These are phyloP conservation scores for Coprinopsis marcescibilis DNA, from an alignment of 768 basidiomycete species.

Conservation along the genomic window DNA sequence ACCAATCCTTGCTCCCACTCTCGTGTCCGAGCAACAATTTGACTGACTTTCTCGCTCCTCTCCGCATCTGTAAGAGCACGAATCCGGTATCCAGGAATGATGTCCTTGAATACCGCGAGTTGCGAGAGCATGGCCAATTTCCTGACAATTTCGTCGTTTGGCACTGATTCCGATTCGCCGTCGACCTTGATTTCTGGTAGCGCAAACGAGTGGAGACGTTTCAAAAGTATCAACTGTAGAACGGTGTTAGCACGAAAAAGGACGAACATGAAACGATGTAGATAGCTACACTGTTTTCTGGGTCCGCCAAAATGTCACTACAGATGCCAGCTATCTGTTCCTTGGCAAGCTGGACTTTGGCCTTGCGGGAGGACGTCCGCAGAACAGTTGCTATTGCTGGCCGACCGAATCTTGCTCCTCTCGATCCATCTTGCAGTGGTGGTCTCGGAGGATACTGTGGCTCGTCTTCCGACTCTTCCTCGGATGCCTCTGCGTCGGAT, in stretches of 20 bases:
- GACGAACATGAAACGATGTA: not conserved
- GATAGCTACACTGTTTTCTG: slow-evolving; percentile 77
- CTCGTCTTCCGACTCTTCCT: slow-evolving; percentile 27
- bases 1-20: slow-evolving; percentile 97
- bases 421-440: slow-evolving; percentile 64
- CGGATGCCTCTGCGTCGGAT: slow-evolving; percentile 23
- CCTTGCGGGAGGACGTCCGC: slow-evolving; percentile 55
- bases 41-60: slow-evolving; percentile 88
- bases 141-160: slow-evolving; percentile 78
- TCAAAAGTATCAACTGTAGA: slow-evolving; percentile 77
- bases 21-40: slow-evolving; percentile 82
- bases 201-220: slow-evolving; percentile 87
- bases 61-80: slow-evolving; percentile 87
- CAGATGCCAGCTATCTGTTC: slow-evolving; percentile 93
- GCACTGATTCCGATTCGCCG: slow-evolving; percentile 61
- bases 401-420: slow-evolving; percentile 85
- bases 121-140: slow-evolving; percentile 87
- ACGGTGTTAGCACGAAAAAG: slow-evolving; percentile 4
- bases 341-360: slow-evolving; percentile 71
- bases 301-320: slow-evolving; percentile 90
- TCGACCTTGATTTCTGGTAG: slow-evolving; percentile 65
- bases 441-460: slow-evolving; percentile 18
- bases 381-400: slow-evolving; percentile 72
- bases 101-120: slow-evolving; percentile 91
- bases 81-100: slow-evolving; percentile 94